Evolutionary conservation across 805 yeast species (phyloP).

Genomic region (Sugiyamaella mastotermitis): DNA sequence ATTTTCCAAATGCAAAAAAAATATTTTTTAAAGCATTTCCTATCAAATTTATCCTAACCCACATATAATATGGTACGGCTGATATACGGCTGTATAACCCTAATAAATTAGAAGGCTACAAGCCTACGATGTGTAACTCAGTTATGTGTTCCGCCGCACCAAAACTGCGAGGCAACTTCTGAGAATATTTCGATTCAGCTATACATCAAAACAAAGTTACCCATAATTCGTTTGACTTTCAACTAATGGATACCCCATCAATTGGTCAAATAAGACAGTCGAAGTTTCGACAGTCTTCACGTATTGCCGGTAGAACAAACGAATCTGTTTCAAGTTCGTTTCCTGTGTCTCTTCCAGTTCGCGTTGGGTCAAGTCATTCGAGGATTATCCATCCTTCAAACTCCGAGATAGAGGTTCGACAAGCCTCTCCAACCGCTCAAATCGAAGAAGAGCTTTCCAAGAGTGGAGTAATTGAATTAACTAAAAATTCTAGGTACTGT

Average conservation of each 20-base stretch:
- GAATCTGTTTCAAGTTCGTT: no score
- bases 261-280: constrained; percentile 16
- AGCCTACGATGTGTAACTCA: no score
- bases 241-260: constrained; percentile 10
- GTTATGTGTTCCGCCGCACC: no score
- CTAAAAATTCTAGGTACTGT: constrained; percentile 52
- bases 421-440: constrained; percentile 2
- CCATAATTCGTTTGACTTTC: neutral
- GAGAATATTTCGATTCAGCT: no score
- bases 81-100: no score
- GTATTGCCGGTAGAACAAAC: neutral
- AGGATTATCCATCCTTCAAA: neutral
- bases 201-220: neutral
- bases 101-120: no score
- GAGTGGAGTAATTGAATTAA: constrained; percentile 40
- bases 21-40: no score
- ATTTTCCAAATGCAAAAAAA: no score
- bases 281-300: constrained; percentile 11
- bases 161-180: no score
- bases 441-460: constrained; percentile 2
- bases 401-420: constrained; percentile 4
- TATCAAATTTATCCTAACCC: no score
- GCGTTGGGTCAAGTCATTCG: neutral
- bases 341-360: neutral
- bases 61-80: no score